Base-by-base conservation (phyloP, 768 basidiomycete genomes). In the Rhizopogon vinicolor region DNA sequence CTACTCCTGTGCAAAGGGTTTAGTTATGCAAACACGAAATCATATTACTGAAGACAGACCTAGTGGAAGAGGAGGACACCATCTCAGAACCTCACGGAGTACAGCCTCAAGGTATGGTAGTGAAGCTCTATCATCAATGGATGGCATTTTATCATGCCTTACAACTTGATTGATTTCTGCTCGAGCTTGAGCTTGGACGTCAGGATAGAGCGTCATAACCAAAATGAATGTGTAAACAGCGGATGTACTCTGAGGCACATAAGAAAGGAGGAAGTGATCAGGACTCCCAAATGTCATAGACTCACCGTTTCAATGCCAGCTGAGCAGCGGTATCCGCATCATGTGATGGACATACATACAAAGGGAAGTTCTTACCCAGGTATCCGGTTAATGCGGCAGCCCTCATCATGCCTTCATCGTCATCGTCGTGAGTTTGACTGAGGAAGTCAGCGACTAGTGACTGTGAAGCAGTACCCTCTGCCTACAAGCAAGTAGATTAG, bases 131-230 rank as follows among this genome's bases (percentile, higher is more conserved):
- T 60, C 61, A 3, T 42, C 53, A 13, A 63, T 59, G 2, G 43
- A 52, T 3, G 65, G 63, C 16, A 67, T 18, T 13, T 66, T 55
- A 7, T 59, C 54, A 1, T 29, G 46, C 18, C 64, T 72, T 12
- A 68, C 54, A 9, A 67, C 60, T 3, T 52, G 40, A 37, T 71
- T 64, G 2, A 72, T 43, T 51, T 70, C 68, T 6, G 19, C 60
- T 41, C 65, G 64, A 0, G 64, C 68, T 31, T 58, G 56, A 25
- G 53, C 56, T 52, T 72, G 69, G 3, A 62, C 62, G 10, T 70
- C 58, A 0, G 72, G 71, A 53, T 70, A 60, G 3, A 59, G 50
- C 5, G 62, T 55, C 67, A 72, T 66, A 2, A 63, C 65, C 25
- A 69, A 39, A 18, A 70, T 44, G 60, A 71, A 72, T 1, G 59